Evolutionary conservation across 768 basidiomycete genomes (phyloP).

Genomic region (Suillus hirtellus): DNA sequence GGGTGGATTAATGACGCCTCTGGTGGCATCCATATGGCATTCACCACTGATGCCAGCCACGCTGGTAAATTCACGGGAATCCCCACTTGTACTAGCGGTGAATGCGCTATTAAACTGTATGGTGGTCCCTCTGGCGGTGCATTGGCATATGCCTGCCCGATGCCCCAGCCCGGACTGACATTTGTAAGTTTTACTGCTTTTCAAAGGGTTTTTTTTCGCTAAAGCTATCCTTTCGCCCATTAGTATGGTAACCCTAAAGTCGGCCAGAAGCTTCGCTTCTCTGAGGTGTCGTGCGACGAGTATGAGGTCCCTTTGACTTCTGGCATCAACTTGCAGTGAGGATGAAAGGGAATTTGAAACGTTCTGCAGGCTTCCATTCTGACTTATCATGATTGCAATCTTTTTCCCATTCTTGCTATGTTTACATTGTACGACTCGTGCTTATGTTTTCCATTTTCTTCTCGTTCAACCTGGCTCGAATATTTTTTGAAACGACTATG

Average conservation of each 20-base stretch:
- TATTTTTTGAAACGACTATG: background rate
- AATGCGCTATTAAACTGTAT: background rate
- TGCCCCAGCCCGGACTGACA: background rate
- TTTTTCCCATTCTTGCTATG: background rate
- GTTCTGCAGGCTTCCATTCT: background rate
- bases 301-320: background rate
- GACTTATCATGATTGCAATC: background rate
- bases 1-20: background rate
- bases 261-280: background rate
- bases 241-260: background rate
- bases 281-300: background rate
- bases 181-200: background rate
- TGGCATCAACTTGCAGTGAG: background rate
- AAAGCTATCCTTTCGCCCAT: background rate
- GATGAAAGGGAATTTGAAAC: background rate
- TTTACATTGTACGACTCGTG: background rate
- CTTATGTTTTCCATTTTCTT: background rate
- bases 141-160: background rate
- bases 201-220: background rate
- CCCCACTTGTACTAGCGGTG: background rate
- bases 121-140: background rate
- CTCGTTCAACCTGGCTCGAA: background rate
- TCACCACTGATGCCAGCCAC: background rate
- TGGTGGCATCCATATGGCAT: background rate
- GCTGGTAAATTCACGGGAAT: background rate